These are phyloP conservation scores for Agrostemma githago DNA, from an alignment of 148 eudicot species.

Conservation along the genomic window DNA sequence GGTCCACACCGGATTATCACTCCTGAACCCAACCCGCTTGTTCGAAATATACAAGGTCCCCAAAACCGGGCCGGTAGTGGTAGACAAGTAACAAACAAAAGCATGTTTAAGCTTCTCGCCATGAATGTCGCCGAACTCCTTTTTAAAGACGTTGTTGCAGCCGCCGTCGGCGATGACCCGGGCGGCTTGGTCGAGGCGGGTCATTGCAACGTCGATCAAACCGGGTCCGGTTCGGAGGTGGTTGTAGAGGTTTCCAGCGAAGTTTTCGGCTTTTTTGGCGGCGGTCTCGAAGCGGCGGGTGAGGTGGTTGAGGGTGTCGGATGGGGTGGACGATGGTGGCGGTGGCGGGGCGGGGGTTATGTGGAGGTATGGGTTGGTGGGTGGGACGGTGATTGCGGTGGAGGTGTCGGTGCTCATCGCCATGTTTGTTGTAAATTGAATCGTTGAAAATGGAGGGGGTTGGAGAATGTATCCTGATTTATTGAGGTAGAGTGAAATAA, in stretches of 20 bases:
- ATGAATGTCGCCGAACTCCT: slow-evolving; percentile 36
- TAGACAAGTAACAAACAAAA: slow-evolving; percentile 48
- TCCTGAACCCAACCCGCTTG: slow-evolving; percentile 45
- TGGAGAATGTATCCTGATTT: not conserved
- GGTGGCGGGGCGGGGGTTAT: slow-evolving; percentile 22
- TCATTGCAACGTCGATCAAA: slow-evolving; percentile 38
- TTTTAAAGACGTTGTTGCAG: slow-evolving; percentile 35
- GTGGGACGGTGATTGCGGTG: slow-evolving; percentile 16
- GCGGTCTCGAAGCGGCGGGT: slow-evolving; percentile 29
- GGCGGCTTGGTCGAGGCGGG: slow-evolving; percentile 47
- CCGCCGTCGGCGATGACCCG: slow-evolving; percentile 53
- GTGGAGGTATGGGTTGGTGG: slow-evolving; percentile 34
- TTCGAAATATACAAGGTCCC: slow-evolving; percentile 48
- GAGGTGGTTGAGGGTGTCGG: slow-evolving; percentile 17
- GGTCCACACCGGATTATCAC: slow-evolving; percentile 43
- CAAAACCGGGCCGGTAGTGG: slow-evolving; percentile 48
- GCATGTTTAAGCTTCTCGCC: slow-evolving; percentile 35
- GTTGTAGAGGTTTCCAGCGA: slow-evolving; percentile 39
- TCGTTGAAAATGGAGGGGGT: not conserved
- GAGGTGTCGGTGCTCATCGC: not conserved
- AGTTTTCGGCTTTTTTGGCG: slow-evolving; percentile 32
- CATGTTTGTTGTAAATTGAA: not conserved
- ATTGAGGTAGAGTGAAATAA: not conserved
- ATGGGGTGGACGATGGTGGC: slow-evolving; percentile 10
- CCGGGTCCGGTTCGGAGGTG: slow-evolving; percentile 51